Evolutionary conservation across 2,329 filamentous ascomycete genomes (phyloP), one percentile per base, ranked within the genome.

Genomic region (Aurifilum marmelostoma): DNA sequence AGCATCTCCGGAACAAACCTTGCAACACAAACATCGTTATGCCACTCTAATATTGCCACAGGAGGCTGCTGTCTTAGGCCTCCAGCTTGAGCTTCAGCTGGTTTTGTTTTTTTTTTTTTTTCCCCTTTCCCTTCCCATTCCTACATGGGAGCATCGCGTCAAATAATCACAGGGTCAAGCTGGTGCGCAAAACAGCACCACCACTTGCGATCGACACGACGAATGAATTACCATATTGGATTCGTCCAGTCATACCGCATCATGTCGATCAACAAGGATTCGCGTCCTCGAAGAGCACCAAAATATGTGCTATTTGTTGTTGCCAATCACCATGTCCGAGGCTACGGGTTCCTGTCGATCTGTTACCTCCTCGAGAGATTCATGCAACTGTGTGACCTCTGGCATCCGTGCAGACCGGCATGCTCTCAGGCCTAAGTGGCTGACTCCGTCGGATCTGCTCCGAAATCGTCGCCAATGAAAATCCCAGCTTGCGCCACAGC

Each of bases 311-410:
- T 27, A 16, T 54, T 27, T 27, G 16, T n/a, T 14, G 12, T 54
- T 27, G 24, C 50, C 12, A 54, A 54, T 54, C 50, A 56, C 52
- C 27, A 18, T 6, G 1, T 24, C 16, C 52, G 27, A 29, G 27
- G 52, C 52, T 8, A 56, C 52, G 18, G 24, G 52, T 56, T 56
- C 27, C 52, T 56, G 52, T 56, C 52, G 52, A 29, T 56, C 52
- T 56, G 2, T 56, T 32, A 8, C 27, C 24, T 7, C 27, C 14
- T 56, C 27, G 32, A 56, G 24, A 56, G 2, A 56, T 18, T 18
- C 16, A 18, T 29, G 14, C 52, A 56, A 16, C 52, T 29, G 52
- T 27, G 52, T 56, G 52, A 56, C 52, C 52, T 56, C 24, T 29
- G 29, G 11, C 12, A 29, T 56, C 52, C 52, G 52, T 29, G 14